Percentiles rank a stretch among this genome's conserved stretches.
These are phyloP conservation scores for Wallacemonas sp. DNA, from an alignment of 208 protist genomes.

Conservation along the genomic window DNA sequence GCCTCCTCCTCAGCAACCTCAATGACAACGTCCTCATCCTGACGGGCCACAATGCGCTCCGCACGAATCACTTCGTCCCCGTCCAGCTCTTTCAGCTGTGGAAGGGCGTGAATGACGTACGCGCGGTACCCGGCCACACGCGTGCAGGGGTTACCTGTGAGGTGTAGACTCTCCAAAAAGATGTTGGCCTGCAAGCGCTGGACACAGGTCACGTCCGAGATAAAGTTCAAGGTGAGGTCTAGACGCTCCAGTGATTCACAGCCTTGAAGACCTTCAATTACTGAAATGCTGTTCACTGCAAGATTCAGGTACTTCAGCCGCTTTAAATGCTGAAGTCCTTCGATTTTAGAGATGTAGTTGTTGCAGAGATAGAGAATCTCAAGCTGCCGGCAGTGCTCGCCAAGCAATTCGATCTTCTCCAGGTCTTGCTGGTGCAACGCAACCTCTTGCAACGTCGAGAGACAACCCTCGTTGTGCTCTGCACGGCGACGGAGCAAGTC, in stretches of 20 bases:
- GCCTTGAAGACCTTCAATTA: constrained; percentile 92
- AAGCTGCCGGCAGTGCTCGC: constrained; percentile 85
- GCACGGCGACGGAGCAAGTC: constrained; percentile 94
- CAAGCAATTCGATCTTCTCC: constrained; percentile 89
- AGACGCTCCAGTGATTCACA: constrained; percentile 95
- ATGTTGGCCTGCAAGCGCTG: constrained; percentile 77
- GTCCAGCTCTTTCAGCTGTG: constrained; percentile 91
- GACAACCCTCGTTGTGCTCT: constrained; percentile 96
- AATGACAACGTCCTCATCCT: constrained; percentile 62
- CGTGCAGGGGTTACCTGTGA: constrained; percentile 96
- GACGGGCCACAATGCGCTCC: constrained; percentile 91
- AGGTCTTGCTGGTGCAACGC: constrained; percentile 97
- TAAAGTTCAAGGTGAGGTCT: constrained; percentile 97
- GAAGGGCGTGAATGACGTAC: constrained; percentile 91
- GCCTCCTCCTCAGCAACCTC: constrained; percentile 52
- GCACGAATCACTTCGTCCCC: constrained; percentile 79
- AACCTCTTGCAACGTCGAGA: constrained; percentile 95
- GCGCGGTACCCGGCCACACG: constrained; percentile 87
- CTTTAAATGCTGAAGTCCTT: constrained; percentile 95
- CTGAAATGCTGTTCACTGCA: constrained; percentile 96
- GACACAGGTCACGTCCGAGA: constrained; percentile 87
- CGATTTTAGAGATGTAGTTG: constrained; percentile 95
- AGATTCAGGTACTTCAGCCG: constrained; percentile 97
- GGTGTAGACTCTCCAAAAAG: constrained; percentile 86
- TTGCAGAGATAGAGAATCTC: constrained; percentile 97